phyloP scores from a whole-genome alignment of 306 rosid genomes.

The Trifolium dubium region DNA sequence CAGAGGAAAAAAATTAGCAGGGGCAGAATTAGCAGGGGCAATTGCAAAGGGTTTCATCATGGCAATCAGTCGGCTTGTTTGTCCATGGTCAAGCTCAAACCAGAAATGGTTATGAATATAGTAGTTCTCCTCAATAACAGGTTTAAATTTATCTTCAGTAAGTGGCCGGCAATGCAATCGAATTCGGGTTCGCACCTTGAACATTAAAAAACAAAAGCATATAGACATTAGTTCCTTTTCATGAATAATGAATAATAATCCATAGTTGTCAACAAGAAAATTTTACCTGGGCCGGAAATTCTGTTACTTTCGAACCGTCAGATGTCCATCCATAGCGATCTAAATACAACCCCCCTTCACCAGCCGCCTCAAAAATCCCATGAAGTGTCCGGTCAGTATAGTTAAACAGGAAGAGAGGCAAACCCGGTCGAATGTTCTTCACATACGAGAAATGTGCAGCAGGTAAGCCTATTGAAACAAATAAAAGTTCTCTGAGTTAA shows the following conservation, averaged over 20 bases:
- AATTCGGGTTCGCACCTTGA: constrained; percentile 67
- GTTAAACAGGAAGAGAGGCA: constrained; percentile 94
- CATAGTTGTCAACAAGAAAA: constrained; percentile 15
- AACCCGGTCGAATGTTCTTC: constrained; percentile 80
- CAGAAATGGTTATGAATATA: constrained; percentile 60
- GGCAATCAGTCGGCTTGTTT: constrained; percentile 57
- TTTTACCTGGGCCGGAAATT: constrained; percentile 90
- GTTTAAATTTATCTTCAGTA: constrained; percentile 70
- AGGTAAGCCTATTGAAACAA: constrained; percentile 72
- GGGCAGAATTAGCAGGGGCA: constrained; percentile 35
- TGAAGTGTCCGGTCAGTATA: constrained; percentile 70
- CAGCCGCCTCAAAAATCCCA: constrained; percentile 86
- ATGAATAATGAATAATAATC: constrained; percentile 28
- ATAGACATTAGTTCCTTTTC: constrained; percentile 20
- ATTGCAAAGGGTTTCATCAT: constrained; percentile 55
- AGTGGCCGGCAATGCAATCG: constrained; percentile 71
- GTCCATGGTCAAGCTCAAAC: constrained; percentile 89
- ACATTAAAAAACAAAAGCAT: constrained; percentile 35
- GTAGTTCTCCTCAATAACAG: constrained; percentile 69
- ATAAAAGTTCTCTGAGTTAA: constrained; percentile 40
- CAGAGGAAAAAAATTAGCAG: constrained; percentile 39
- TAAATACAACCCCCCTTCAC: constrained; percentile 66
- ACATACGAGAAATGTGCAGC: constrained; percentile 73
- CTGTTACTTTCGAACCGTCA: constrained; percentile 70
- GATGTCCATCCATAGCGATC: constrained; percentile 87